phyloP scores from a whole-genome alignment of 2,329 filamentous ascomycete species.

The Fusarium tanahbumbuense region DNA sequence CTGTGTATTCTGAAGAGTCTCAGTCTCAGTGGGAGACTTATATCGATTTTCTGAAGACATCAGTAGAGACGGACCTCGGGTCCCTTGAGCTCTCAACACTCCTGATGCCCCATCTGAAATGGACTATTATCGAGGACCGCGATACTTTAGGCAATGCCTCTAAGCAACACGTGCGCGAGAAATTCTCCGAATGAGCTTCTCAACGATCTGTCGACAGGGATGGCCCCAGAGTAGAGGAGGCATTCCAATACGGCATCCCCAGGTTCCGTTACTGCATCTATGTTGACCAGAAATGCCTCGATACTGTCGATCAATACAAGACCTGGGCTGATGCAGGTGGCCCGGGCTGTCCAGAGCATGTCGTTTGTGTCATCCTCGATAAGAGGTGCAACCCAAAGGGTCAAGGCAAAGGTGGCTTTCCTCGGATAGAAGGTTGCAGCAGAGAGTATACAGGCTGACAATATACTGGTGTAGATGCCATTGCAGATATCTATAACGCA shows the following conservation, averaged over 20 bases:
- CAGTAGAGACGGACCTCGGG: slow-evolving; percentile 9
- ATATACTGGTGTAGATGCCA: background rate
- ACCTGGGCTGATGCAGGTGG: background rate
- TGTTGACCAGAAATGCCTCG: slow-evolving; percentile 5
- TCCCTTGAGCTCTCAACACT: background rate
- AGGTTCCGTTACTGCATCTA: slow-evolving; percentile 7
- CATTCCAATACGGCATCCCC: accelerated
- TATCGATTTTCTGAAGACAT: slow-evolving; percentile 24
- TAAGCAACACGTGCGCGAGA: slow-evolving; percentile 3
- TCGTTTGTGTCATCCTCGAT: background rate
- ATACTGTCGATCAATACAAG: background rate
- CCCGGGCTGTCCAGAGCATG: accelerated
- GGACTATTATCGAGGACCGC: slow-evolving; percentile 12
- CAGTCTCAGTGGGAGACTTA: slow-evolving; percentile 21
- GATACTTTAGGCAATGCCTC: background rate
- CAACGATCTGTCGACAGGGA: background rate
- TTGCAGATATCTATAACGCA: background rate
- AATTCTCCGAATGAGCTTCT: background rate
- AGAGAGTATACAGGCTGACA: slow-evolving; percentile 20
- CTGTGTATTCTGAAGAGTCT: slow-evolving; percentile 7
- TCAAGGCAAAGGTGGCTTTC: background rate
- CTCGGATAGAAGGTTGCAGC: background rate
- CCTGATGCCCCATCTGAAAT: slow-evolving; percentile 1
- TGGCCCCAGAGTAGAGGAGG: background rate
- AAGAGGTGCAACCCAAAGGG: background rate